phyloP scores from a whole-genome alignment of 441 rosid species.

The Arabidopsis hybrid region DNA sequence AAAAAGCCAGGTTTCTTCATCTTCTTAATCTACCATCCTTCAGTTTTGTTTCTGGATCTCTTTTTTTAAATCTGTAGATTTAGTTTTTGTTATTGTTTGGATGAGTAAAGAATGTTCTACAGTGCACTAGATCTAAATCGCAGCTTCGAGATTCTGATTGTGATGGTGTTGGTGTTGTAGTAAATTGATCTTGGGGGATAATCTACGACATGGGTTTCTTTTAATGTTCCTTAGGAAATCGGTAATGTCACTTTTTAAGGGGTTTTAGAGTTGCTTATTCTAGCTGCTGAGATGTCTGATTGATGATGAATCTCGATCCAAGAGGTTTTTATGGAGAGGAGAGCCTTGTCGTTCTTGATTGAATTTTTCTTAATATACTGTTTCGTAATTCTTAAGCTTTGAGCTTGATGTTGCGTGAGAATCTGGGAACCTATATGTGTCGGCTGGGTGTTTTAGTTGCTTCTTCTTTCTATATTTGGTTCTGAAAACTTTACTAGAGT shows the following conservation, averaged over 20 bases:
- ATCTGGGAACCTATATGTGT: slow-evolving; percentile 37
- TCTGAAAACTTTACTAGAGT: slow-evolving; percentile 13
- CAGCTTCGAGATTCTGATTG: slow-evolving; percentile 23
- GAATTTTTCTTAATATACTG: slow-evolving; percentile 4
- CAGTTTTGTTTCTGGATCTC: slow-evolving; percentile 35
- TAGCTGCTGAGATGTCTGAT: slow-evolving; percentile 41
- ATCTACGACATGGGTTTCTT: slow-evolving; percentile 1
- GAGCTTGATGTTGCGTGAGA: slow-evolving; percentile 38
- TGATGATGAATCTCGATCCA: slow-evolving; percentile 29
- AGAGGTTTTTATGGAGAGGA: slow-evolving; percentile 25
- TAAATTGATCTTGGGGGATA: slow-evolving; percentile 16
- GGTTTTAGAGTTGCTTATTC: slow-evolving; percentile 34
- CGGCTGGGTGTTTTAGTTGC: slow-evolving; percentile 13
- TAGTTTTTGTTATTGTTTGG: slow-evolving; percentile 8
- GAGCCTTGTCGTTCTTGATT: slow-evolving; percentile 22
- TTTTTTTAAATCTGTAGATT: slow-evolving; percentile 35
- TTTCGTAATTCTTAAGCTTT: slow-evolving; percentile 34
- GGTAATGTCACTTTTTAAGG: slow-evolving; percentile 22
- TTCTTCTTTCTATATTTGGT: slow-evolving; percentile 26
- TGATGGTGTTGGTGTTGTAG: neutral
- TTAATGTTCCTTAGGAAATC: neutral
- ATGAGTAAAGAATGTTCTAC: slow-evolving; percentile 19
- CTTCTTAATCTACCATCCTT: neutral
- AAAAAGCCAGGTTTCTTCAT: slow-evolving; percentile 29
- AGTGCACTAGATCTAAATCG: slow-evolving; percentile 40